Percentiles rank a stretch among this genome's conserved stretches.
Evolutionary conservation across 208 protist species (phyloP).

Genomic region (Novymonas esmeraldas): DNA sequence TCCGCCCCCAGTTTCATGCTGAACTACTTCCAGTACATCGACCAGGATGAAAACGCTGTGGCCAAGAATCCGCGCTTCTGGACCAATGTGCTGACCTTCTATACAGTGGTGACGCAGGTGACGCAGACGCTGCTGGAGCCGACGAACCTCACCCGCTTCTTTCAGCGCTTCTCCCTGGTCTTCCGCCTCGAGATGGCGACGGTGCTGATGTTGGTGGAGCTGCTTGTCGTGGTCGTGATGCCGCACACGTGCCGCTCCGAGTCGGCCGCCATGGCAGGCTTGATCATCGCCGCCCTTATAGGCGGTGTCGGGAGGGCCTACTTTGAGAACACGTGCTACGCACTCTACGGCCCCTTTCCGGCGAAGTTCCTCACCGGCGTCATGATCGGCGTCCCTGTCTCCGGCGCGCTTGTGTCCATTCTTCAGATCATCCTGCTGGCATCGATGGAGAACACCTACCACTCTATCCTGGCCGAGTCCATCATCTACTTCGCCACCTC

Average conservation of each 20-base stretch:
- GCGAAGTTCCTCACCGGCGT: constrained; percentile 66
- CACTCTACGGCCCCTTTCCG: constrained; percentile 82
- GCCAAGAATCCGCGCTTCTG: constrained; percentile 52
- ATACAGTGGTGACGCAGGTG: constrained; percentile 78
- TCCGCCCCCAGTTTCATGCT: constrained; percentile 86
- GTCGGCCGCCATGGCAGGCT: constrained; percentile 52
- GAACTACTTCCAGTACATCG: constrained; percentile 81
- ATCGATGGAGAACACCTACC: constrained; percentile 58
- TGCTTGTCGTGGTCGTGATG: constrained; percentile 67
- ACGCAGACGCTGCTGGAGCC: constrained; percentile 74
- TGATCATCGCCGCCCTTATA: constrained; percentile 73
- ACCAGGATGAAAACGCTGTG: constrained; percentile 33
- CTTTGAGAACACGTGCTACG: constrained; percentile 90
- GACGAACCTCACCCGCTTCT: constrained; percentile 72
- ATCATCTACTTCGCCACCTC: constrained; percentile 80
- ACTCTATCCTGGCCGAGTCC: constrained; percentile 51
- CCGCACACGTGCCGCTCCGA: constrained; percentile 41
- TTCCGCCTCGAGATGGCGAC: constrained; percentile 54
- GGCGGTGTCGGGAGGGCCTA: constrained; percentile 69
- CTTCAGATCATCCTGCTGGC: constrained; percentile 80
- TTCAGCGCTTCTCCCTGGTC: constrained; percentile 72
- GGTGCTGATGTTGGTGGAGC: constrained; percentile 61
- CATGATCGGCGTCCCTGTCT: constrained; percentile 69
- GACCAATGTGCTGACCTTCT: constrained; percentile 79
- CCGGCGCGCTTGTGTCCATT: constrained; percentile 63